A percentile compares a stretch with the other conserved stretches of the same genome.
phyloP scores from a whole-genome alignment of 208 protist species.

The Trypanosoma vivax region DNA sequence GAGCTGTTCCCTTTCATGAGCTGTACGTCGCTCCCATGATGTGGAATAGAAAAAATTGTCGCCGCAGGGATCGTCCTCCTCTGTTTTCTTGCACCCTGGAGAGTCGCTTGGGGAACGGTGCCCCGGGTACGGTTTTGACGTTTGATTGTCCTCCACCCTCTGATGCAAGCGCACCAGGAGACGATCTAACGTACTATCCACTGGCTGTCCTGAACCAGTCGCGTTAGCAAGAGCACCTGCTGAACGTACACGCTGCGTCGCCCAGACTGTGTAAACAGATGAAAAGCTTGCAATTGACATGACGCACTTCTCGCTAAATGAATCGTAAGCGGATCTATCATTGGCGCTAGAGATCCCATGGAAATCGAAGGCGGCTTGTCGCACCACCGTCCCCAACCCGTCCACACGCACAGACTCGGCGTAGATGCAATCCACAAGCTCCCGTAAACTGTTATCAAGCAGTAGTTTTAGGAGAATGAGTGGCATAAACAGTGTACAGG shows the following conservation, averaged over 20 bases:
- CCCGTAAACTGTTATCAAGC: slow-evolving; percentile 48
- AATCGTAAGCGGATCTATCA: not conserved
- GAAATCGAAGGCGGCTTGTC: slow-evolving; percentile 28
- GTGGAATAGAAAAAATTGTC: slow-evolving; percentile 1
- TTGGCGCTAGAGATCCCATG: not conserved
- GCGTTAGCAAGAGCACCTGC: not conserved
- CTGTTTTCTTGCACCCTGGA: not conserved
- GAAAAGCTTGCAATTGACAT: slow-evolving; percentile 24
- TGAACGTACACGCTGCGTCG: slow-evolving; percentile 1
- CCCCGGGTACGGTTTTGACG: too few relatives aligned
- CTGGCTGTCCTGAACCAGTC: not conserved
- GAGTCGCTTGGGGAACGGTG: too few relatives aligned
- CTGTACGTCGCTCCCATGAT: slow-evolving; percentile 19
- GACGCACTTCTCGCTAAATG: slow-evolving; percentile 11
- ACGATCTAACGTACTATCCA: not conserved
- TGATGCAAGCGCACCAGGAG: slow-evolving; percentile 14
- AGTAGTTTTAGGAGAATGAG: slow-evolving; percentile 47
- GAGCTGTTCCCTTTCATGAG: slow-evolving; percentile 61
- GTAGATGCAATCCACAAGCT: slow-evolving; percentile 35
- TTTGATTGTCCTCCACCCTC: not conserved
- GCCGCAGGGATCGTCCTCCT: not conserved
- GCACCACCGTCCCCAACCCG: slow-evolving; percentile 65
- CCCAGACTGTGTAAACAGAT: slow-evolving; percentile 14
- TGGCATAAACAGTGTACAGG: slow-evolving; percentile 42
- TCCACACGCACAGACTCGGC: slow-evolving; percentile 52